Evolutionary conservation across 1,139 yeast genomes (phyloP), one percentile per base, ranked within the genome.

Genomic region (Casaregolazyma suthepensis): DNA sequence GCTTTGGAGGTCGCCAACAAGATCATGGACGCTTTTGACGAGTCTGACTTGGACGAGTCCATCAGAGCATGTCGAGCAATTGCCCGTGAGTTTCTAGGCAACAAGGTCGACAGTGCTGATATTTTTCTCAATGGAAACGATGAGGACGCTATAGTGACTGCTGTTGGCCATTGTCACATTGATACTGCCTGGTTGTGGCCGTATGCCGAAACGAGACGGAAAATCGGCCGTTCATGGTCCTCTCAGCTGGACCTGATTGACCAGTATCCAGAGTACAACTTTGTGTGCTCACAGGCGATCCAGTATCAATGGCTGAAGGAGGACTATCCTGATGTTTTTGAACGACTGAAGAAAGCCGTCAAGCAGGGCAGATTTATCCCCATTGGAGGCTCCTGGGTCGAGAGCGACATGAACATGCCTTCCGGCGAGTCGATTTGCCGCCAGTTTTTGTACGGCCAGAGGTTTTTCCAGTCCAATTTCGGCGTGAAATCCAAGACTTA

Each of bases 101-200:
- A 72, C 1, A 75, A 81, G 51, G 75, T 81, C 46, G 86, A 89
- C 68, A 75, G 85, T 1, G 79, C 78, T 13, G 77, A 77, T 18
- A 96, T 90, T 0, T 82, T 75, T 59, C 35, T 38, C 19, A 40
- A 47, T 9, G 26, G 45, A 6, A 70, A 57, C 26, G 22, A 42
- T 22, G 51, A 54, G 9, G 51, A 53, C 6, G 54, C 60, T 46
- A 67, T 73, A 37, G 95, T 89, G 6, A 85, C 75, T 66, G 96
- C 88, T 3, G 77, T 91, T 58, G 98, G 98, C 46, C 87, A 91
- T 66, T 91, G 98, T 67, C 98, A 91, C 69, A 91, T 91, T 62
- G 98, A 91, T 66, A 91, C 97, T 37, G 96, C 96, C 23, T 89
- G 96, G 96, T 75, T 87, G 57, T 91, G 98, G 98, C 97, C 97